Evolutionary conservation across 805 yeast genomes (phyloP).

Genomic region (Ogataea corticis): DNA sequence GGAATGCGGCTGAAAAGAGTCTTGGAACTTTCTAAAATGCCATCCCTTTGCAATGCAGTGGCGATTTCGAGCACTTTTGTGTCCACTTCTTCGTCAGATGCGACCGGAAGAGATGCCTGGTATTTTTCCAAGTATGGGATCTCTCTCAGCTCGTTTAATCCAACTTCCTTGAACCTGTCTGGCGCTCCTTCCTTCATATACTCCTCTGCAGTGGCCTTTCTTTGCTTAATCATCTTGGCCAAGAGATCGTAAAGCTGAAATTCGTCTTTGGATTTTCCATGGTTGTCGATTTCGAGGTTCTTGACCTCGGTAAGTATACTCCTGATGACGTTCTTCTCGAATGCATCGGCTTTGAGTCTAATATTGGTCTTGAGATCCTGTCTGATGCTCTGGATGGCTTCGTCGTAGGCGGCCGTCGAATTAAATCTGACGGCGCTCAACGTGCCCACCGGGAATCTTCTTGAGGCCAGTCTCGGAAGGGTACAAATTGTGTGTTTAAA

Average conservation of each 20-base stretch:
- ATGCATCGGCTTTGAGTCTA: conserved; percentile 34
- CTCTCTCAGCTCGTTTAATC: conserved; percentile 41
- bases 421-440: conserved; percentile 22
- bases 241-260: conserved; percentile 35
- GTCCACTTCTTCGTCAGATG: conserved; percentile 36
- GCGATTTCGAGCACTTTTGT: conserved; percentile 33
- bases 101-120: conserved; percentile 37
- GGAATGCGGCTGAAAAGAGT: conserved; percentile 35
- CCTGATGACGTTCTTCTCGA: conserved; percentile 42
- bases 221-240: conserved; percentile 41
- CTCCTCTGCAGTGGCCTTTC: conserved; percentile 39
- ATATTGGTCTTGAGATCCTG: conserved; percentile 36
- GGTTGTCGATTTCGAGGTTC: conserved; percentile 37
- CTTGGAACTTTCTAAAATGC: conserved; percentile 25
- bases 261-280: conserved; percentile 31
- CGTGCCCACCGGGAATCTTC: background rate
- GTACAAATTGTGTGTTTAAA: background rate
- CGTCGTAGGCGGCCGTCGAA: conserved; percentile 31
- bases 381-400: conserved; percentile 29
- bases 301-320: conserved; percentile 41
- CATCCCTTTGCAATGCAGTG: conserved; percentile 26
- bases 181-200: conserved; percentile 40
- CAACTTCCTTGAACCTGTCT: conserved; percentile 42
- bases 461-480: too few species aligned
- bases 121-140: conserved; percentile 37